Conservation (phyloP, 805 yeast species). For the Myxozyma kluyveri region DNA sequence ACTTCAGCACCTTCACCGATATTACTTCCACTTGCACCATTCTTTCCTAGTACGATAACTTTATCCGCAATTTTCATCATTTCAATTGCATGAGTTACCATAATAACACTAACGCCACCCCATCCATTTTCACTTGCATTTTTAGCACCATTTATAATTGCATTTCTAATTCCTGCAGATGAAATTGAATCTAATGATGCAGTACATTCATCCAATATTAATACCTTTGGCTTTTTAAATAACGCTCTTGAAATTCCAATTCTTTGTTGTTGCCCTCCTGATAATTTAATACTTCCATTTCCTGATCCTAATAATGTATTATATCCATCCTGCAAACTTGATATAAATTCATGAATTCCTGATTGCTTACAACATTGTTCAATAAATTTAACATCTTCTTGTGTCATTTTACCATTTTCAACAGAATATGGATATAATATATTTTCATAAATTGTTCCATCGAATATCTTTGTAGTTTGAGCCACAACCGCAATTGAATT, state of each 20-base stretch:
- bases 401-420: background rate
- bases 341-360: conserved; percentile 55
- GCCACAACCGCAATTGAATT: conserved; percentile 63
- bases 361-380: conserved; percentile 45
- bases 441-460: conserved; percentile 71
- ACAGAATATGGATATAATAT: conserved; percentile 54
- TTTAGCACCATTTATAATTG: conserved; percentile 44
- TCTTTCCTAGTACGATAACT: conserved; percentile 39
- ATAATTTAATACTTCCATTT: conserved; percentile 53
- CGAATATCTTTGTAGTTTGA: conserved; percentile 69
- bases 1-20: no score
- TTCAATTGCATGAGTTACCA: conserved; percentile 72
- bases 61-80: conserved; percentile 60
- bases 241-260: conserved; percentile 81
- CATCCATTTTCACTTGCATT: conserved; percentile 6
- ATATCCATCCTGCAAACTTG: conserved; percentile 55
- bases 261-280: conserved; percentile 92
- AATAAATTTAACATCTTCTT: conserved; percentile 33
- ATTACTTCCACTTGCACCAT: no score
- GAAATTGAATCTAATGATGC: conserved; percentile 77
- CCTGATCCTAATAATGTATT: conserved; percentile 48
- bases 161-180: conserved; percentile 47
- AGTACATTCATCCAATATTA: conserved; percentile 82
- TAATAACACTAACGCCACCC: conserved; percentile 43
- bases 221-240: conserved; percentile 60